Evolutionary conservation across 306 rosid species (phyloP), one percentile per base, ranked within the genome.

Genomic region (Casuarina glauca): DNA sequence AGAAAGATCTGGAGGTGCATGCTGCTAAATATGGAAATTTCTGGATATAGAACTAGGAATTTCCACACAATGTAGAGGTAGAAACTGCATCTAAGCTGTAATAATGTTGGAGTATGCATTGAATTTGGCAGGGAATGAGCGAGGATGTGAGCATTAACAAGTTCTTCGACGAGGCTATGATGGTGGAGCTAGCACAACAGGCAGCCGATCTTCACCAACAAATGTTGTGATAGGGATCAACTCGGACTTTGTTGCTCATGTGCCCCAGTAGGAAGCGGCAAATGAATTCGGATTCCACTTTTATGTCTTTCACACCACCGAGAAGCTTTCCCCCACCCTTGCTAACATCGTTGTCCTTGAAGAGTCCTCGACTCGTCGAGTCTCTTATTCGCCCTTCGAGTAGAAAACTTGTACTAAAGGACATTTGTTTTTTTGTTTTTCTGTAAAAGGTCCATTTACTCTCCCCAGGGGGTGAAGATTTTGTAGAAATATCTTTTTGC

Each of bases 131-230:
- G 98, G 98, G 98, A 78, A 95, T 92, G 98, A 95, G 98, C n/a
- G 98, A 95, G 88, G 97, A 92, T 70, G 99, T 95, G 71, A 95
- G 97, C 90, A 95, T 93, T 66, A 88, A 89, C 73, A 93, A 95
- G 74, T 95, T 95, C 84, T 95, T 95, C 9, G 99, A 95, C 6
- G 99, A 95, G 90, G 97, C 99, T 50, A 95, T 95, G 99, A 91
- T 93, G 99, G 96, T 93, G 75, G 99, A 95, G 54, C 89, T 95
- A 81, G 99, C 97, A n/a, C 97, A 95, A 83, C 98, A 92, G 77
- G 97, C 95, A 10, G 97, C 99, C 48, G 98, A 92, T 89, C 93
- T 95, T 84, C 98, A 94, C 82, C 98, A 88, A 76, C 98, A 95
- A 78, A 90, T 95, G 97, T 86, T 89, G 55, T 95, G 89, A 92